Conservation (phyloP, 169 alveolate genomes). For the Besnoitia besnoiti region DNA sequence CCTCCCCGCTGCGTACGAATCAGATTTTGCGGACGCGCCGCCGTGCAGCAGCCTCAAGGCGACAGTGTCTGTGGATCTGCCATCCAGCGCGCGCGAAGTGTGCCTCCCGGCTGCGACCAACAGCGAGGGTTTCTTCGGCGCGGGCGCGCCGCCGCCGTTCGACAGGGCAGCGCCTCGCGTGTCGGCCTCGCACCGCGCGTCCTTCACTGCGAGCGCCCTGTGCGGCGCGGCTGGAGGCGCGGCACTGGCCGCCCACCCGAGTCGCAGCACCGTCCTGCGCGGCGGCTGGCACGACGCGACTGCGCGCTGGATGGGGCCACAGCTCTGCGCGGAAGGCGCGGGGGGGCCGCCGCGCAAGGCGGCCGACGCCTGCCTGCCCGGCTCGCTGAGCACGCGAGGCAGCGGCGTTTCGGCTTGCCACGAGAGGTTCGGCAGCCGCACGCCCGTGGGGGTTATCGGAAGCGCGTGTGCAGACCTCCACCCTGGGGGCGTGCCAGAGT, state of each 20-base stretch:
- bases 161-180: neutral
- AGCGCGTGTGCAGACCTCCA: too few relatives aligned
- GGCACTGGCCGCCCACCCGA: too few relatives aligned
- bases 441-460: too few relatives aligned
- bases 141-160: neutral
- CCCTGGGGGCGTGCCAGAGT: too few relatives aligned
- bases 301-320: neutral
- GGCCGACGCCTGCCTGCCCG: too few relatives aligned
- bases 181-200: neutral
- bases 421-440: too few relatives aligned
- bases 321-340: neutral
- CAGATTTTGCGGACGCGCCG: neutral
- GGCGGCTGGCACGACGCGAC: conserved; percentile 28
- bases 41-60: neutral
- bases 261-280: neutral
- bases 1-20: neutral
- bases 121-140: neutral
- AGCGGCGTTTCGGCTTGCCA: too few relatives aligned
- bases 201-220: too few relatives aligned
- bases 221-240: too few relatives aligned
- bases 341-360: too few relatives aligned
- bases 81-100: neutral
- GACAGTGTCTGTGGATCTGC: neutral
- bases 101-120: too few relatives aligned
- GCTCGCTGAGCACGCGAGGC: too few relatives aligned